phyloP scores from a whole-genome alignment of 306 rosid species.

The Malus asiatica region DNA sequence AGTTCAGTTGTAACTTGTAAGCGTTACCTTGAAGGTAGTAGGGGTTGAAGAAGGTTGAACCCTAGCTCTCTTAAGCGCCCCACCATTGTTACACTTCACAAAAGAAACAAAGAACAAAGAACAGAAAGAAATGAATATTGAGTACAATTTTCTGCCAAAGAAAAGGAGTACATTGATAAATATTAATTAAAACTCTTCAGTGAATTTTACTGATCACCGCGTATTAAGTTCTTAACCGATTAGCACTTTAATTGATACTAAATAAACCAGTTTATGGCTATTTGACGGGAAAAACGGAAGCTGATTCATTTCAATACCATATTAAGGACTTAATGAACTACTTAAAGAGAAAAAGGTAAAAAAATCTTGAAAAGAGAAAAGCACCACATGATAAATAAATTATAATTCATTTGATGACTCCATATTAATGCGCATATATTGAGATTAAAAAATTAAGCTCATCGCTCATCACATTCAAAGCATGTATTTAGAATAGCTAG shows the following conservation, averaged over 20 bases:
- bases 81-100: conserved; percentile 76
- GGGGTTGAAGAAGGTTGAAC: conserved; percentile 77
- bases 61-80: conserved; percentile 89
- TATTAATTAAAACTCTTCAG: not conserved
- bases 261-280: not conserved
- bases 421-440: not conserved
- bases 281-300: not conserved
- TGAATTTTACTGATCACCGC: not conserved
- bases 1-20: not conserved
- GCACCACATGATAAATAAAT: not conserved
- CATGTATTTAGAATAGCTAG: not conserved
- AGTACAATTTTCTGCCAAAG: not conserved
- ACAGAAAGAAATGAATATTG: not conserved
- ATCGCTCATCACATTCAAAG: not conserved
- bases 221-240: not conserved
- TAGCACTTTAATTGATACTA: not conserved
- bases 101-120: conserved; percentile 3
- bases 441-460: not conserved
- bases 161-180: not conserved
- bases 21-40: conserved; percentile 79
- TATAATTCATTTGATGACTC: not conserved
- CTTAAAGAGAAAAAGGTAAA: not conserved
- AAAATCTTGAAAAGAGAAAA: not conserved
- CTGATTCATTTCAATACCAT: not conserved
- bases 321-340: not conserved